phyloP scores from a whole-genome alignment of 345 rosid genomes.

The Ricinus communis region DNA sequence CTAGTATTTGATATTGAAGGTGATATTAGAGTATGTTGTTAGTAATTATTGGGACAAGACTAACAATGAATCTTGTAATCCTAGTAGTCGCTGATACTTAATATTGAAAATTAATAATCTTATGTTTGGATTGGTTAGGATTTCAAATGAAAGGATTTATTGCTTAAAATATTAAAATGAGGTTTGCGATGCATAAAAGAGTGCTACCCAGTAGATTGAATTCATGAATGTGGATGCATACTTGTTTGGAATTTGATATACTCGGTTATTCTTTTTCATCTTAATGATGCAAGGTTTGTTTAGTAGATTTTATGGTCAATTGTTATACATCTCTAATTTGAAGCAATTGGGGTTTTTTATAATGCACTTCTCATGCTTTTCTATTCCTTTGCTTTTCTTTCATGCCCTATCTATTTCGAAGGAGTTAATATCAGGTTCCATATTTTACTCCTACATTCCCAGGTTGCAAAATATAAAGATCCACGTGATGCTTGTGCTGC shows the following conservation, averaged over 20 bases:
- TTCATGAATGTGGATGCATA: neutral
- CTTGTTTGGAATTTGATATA: neutral
- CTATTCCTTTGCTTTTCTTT: neutral
- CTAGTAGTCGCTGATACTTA: neutral
- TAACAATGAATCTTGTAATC: neutral
- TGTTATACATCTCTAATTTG: neutral
- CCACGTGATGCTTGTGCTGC: constrained; percentile 99
- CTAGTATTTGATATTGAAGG: neutral
- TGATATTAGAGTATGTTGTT: neutral
- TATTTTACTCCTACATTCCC: constrained; percentile 21
- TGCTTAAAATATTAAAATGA: neutral
- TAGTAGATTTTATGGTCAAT: neutral
- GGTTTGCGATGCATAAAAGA: neutral
- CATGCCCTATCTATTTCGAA: neutral
- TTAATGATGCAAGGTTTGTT: neutral
- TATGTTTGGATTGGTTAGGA: neutral
- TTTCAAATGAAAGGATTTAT: neutral
- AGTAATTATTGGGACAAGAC: neutral
- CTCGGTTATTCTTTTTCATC: neutral
- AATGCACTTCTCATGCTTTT: neutral
- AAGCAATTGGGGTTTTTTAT: no score
- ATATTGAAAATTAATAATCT: neutral
- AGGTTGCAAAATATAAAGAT: constrained; percentile 93
- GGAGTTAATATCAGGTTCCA: neutral
- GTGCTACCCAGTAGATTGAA: neutral